phyloP scores from a whole-genome alignment of 345 rosid species.

The Populus euphratica region DNA sequence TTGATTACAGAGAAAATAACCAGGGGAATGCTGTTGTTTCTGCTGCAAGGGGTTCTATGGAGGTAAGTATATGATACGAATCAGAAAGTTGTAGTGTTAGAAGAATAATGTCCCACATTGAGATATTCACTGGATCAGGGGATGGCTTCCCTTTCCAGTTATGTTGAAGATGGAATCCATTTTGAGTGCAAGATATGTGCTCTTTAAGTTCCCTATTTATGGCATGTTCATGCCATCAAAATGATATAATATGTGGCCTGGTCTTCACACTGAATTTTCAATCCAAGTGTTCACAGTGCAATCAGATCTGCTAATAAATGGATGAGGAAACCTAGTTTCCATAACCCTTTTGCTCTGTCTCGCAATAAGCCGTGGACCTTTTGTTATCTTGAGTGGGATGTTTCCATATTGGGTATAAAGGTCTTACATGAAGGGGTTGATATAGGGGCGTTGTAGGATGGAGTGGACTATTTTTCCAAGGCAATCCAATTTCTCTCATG shows the following conservation, averaged over 20 bases:
- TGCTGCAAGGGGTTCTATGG: slow-evolving; percentile 55
- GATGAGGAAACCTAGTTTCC: not conserved
- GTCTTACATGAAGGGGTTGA: not conserved
- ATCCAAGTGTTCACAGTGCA: not conserved
- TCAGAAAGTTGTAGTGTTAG: not conserved
- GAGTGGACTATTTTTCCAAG: not conserved
- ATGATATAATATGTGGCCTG: not conserved
- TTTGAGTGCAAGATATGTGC: not conserved
- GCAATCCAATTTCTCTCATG: not conserved
- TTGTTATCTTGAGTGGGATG: not conserved
- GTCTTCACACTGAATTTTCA: not conserved
- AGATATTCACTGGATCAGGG: not conserved
- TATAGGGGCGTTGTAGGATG: not conserved
- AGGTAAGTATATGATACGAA: slow-evolving; percentile 42
- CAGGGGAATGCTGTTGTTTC: slow-evolving; percentile 45
- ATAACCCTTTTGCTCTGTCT: not conserved
- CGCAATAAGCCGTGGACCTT: not conserved
- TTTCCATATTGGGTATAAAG: not conserved
- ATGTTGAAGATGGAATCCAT: not conserved
- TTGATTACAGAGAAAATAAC: slow-evolving; percentile 61
- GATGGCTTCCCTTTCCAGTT: not conserved
- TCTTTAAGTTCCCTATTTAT: not conserved
- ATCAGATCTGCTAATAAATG: not conserved
- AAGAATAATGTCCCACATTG: not conserved
- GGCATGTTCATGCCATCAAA: not conserved